Base-by-base conservation (phyloP, 2,329 filamentous ascomycete genomes). In the Ampelomyces quisqualis region DNA sequence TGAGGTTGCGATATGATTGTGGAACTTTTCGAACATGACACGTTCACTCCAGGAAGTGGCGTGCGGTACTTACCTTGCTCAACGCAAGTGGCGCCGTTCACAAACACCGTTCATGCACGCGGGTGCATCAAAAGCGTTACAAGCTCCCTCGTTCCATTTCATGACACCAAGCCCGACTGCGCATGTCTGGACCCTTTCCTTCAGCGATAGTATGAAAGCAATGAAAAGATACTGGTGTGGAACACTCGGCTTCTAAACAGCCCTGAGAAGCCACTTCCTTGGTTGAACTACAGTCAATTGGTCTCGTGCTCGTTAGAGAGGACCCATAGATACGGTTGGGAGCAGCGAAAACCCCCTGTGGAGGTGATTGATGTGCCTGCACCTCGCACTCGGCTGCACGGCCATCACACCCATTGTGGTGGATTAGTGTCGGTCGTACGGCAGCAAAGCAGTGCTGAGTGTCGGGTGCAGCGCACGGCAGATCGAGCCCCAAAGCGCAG, bases 11-110 rank as follows among this genome's bases (percentile, higher is more conserved):
- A 47, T 50, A 39, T 44, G 21, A 24, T 38, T 43, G 24, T 45
- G 44, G 48, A 47, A 43, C 43, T 40, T 40, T 49, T 53, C 35
- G 40, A 51, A 38, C 40, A 34, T 37, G 38, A 51, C 47, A 36
- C 51, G 47, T 40, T 53, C 46, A 54, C 52, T 51, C 53, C 27
- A 44, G n/a, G 28, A 38, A 36, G 45, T 47, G 49, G 56, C 49
- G 51, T 50, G 53, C 46, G 40, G 42, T 45, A 42, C 38, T 23
- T 43, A 43, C 33, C 17, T 43, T 48, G 7, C 19, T 4, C 22
- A 29, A 13, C 23, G 18, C 35, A 43, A 40, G 31, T 32, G 44
- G 28, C 36, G 32, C 18, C 33, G 40, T 56, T 36, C 34, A 38
- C n/a, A n/a, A n/a, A n/a, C n/a, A n/a, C 49, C 34, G 34, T 45